phyloP scores from a whole-genome alignment of 2,329 filamentous ascomycete genomes.

The Stemphylium vesicarium region DNA sequence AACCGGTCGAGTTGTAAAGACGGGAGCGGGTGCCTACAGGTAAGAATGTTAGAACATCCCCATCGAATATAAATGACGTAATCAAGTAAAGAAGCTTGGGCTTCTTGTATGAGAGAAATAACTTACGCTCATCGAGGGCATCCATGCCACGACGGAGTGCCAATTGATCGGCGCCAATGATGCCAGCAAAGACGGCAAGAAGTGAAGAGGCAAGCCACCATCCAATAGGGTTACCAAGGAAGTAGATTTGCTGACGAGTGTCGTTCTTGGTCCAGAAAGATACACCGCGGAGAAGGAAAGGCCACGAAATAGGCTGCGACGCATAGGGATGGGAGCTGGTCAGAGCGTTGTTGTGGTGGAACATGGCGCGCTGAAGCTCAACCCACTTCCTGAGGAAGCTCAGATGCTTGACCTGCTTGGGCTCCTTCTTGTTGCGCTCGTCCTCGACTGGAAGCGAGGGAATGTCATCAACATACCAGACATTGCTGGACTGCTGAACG shows the following conservation, averaged over 20 bases:
- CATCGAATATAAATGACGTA: slow-evolving; percentile 8
- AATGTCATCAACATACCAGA: slow-evolving; percentile 93
- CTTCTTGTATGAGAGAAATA: slow-evolving; percentile 2
- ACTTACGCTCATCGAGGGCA: slow-evolving; percentile 90
- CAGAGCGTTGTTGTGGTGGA: slow-evolving; percentile 98
- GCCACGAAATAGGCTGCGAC: slow-evolving; percentile 95
- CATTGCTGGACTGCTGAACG: slow-evolving; percentile 82
- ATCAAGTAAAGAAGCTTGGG: slow-evolving; percentile 2
- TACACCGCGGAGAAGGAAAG: slow-evolving; percentile 93
- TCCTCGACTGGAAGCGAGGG: slow-evolving; percentile 76
- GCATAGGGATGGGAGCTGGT: slow-evolving; percentile 97
- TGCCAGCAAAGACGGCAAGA: slow-evolving; percentile 90
- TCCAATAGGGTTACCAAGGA: slow-evolving; percentile 92
- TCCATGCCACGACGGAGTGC: slow-evolving; percentile 92
- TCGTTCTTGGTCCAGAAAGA: slow-evolving; percentile 99
- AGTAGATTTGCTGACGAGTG: slow-evolving; percentile 96
- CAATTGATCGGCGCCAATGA: slow-evolving; percentile 90
- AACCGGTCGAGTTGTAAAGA: slow-evolving; percentile 97
- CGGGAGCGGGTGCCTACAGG: slow-evolving; percentile 80
- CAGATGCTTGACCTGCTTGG: slow-evolving; percentile 79
- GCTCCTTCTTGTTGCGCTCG: slow-evolving; percentile 75
- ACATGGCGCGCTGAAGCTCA: slow-evolving; percentile 97
- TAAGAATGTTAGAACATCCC: slow-evolving; percentile 19
- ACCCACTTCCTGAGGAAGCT: slow-evolving; percentile 95
- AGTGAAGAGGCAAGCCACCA: slow-evolving; percentile 97